Percentiles rank a stretch among this genome's conserved stretches.
Conservation (phyloP, 1,139 yeast genomes). For the Taiozyma onychis region DNA sequence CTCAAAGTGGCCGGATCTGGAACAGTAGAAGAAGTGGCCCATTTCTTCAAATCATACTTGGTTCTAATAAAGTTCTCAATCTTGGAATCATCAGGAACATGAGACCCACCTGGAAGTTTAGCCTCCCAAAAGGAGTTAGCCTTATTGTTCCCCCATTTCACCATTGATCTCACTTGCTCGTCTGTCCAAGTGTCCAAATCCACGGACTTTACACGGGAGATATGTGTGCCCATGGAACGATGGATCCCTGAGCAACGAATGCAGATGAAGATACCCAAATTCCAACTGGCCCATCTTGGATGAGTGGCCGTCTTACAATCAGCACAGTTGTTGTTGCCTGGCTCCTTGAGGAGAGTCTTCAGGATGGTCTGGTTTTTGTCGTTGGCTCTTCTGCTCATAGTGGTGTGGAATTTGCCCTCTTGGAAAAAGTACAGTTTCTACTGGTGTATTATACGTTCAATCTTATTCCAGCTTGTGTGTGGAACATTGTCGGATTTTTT, state of each 20-base stretch:
- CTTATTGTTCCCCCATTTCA: slow-evolving; percentile 78
- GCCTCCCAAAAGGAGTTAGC: slow-evolving; percentile 84
- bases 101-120: slow-evolving; percentile 56
- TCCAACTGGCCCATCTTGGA: slow-evolving; percentile 99
- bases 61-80: slow-evolving; percentile 87
- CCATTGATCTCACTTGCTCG: slow-evolving; percentile 79
- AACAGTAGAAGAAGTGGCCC: slow-evolving; percentile 42
- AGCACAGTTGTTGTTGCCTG: slow-evolving; percentile 73
- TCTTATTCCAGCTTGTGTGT: no score
- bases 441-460: no score
- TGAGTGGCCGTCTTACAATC: slow-evolving; percentile 87
- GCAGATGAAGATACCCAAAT: slow-evolving; percentile 85
- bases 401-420: background rate
- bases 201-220: slow-evolving; percentile 78
- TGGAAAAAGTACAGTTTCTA: no score
- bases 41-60: slow-evolving; percentile 84
- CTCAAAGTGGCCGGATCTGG: slow-evolving; percentile 21
- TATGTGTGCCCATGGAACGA: slow-evolving; percentile 92
- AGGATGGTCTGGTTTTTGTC: slow-evolving; percentile 41
- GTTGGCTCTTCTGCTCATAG: slow-evolving; percentile 9
- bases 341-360: slow-evolving; percentile 67
- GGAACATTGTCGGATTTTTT: no score
- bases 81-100: slow-evolving; percentile 80
- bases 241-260: slow-evolving; percentile 94
- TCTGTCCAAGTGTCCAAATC: slow-evolving; percentile 97